phyloP scores from a whole-genome alignment of 345 rosid genomes.

The Eucalyptus urophylla region DNA sequence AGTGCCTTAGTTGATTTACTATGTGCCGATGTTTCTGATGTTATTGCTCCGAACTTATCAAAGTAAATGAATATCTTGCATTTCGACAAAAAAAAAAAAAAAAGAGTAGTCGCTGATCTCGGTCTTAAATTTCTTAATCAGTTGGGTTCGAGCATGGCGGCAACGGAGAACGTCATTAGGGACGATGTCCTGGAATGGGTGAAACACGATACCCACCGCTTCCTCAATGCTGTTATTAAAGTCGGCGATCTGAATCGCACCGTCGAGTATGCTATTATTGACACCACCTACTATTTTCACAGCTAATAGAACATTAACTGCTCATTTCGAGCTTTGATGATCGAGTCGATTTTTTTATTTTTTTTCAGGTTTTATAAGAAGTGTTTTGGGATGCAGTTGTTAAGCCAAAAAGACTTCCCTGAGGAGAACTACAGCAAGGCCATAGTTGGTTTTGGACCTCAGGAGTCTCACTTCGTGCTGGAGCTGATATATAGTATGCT shows the following conservation, averaged over 20 bases:
- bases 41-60: too few relatives aligned
- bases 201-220: constrained; percentile 22
- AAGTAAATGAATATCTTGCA: too few relatives aligned
- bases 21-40: too few relatives aligned
- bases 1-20: too few relatives aligned
- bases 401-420: constrained; percentile 23
- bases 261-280: constrained; percentile 1
- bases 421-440: constrained; percentile 27
- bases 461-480: constrained; percentile 22
- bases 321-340: background rate
- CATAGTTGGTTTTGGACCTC: constrained; percentile 33
- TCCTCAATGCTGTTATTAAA: constrained; percentile 21
- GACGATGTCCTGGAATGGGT: constrained; percentile 14
- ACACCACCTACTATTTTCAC: background rate
- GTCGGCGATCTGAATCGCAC: constrained; percentile 33
- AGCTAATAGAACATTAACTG: background rate
- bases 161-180: background rate
- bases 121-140: background rate
- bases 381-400: constrained; percentile 36
- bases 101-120: background rate
- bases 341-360: too few relatives aligned
- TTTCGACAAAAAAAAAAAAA: too few relatives aligned
- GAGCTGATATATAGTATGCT: constrained; percentile 23
- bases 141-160: background rate
- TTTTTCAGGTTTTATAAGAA: constrained; percentile 21